phyloP scores from a whole-genome alignment of 148 eudicot genomes.

The Vaccinium macrocarpon region DNA sequence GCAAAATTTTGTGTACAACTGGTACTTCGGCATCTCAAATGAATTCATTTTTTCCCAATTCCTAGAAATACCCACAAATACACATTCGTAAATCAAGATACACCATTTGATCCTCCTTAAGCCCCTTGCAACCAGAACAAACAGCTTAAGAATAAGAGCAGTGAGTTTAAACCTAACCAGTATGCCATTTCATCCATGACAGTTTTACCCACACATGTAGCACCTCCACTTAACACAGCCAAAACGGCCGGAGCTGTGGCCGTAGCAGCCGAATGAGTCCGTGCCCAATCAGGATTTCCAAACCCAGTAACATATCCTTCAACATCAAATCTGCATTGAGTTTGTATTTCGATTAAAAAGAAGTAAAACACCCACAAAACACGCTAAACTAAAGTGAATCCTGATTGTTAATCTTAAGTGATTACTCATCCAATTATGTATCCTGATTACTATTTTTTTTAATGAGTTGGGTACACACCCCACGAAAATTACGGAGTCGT shows the following conservation, averaged over 20 bases:
- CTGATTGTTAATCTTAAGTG: background rate
- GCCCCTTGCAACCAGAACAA: background rate
- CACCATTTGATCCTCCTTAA: background rate
- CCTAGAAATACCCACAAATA: background rate
- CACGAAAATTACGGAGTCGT: background rate
- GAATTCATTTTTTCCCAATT: background rate
- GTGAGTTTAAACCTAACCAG: slow-evolving; percentile 36
- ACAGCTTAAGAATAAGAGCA: background rate
- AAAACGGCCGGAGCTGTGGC: slow-evolving; percentile 65
- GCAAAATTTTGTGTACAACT: background rate
- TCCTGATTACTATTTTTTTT: background rate
- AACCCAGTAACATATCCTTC: slow-evolving; percentile 69
- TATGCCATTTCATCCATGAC: slow-evolving; percentile 99
- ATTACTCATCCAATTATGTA: background rate
- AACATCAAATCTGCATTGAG: slow-evolving; percentile 70
- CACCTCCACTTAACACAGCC: slow-evolving; percentile 65
- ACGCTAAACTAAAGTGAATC: background rate
- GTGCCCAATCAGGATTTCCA: slow-evolving; percentile 80
- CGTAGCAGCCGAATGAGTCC: slow-evolving; percentile 65
- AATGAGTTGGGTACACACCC: no score
- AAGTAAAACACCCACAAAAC: background rate
- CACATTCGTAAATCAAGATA: background rate
- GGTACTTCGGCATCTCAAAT: background rate
- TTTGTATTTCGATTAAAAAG: background rate
- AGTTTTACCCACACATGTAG: slow-evolving; percentile 81